Evolutionary conservation across 2,329 filamentous ascomycete genomes (phyloP).

Genomic region (Furcasterigmium furcatum): DNA sequence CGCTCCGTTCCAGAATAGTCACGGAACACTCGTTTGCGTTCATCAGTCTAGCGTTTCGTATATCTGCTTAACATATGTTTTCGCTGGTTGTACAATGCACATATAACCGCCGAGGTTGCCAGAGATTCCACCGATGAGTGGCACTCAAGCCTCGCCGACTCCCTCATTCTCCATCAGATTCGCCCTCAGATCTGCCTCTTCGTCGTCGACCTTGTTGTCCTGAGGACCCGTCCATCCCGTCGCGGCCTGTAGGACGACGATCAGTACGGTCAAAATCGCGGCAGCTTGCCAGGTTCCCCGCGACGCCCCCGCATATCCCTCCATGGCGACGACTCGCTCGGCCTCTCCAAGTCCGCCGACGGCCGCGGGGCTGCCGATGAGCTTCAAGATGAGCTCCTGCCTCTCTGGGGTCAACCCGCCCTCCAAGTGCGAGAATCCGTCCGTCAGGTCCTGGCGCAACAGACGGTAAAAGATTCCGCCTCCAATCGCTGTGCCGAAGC

Average conservation of each 20-base stretch:
- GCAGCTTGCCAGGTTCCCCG: slow-evolving; percentile 44
- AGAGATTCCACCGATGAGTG: too few species aligned
- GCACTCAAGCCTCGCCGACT: slow-evolving; percentile 21
- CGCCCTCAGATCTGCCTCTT: slow-evolving; percentile 22
- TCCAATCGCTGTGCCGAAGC: slow-evolving; percentile 76
- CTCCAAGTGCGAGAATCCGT: slow-evolving; percentile 51
- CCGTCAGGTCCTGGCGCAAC: slow-evolving; percentile 50
- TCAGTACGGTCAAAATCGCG: slow-evolving; percentile 36
- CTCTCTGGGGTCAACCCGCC: slow-evolving; percentile 30
- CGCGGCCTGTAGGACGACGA: slow-evolving; percentile 43
- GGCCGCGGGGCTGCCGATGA: slow-evolving; percentile 48
- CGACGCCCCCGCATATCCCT: slow-evolving; percentile 43
- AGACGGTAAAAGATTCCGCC: slow-evolving; percentile 71
- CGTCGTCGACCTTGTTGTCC: slow-evolving; percentile 29
- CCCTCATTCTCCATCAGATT: slow-evolving; percentile 23
- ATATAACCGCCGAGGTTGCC: too few species aligned
- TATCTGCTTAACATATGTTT: too few species aligned
- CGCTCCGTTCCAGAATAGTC: too few species aligned
- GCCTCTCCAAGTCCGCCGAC: slow-evolving; percentile 37
- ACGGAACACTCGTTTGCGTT: too few species aligned
- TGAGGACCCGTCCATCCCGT: slow-evolving; percentile 50
- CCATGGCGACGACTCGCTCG: slow-evolving; percentile 42
- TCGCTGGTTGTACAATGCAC: too few species aligned
- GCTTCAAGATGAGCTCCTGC: slow-evolving; percentile 36
- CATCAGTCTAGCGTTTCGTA: too few species aligned